Percentiles rank a stretch among this genome's conserved stretches.
Evolutionary conservation across 176 grass and related monocot genomes (phyloP).

Genomic region (Avena sativa): DNA sequence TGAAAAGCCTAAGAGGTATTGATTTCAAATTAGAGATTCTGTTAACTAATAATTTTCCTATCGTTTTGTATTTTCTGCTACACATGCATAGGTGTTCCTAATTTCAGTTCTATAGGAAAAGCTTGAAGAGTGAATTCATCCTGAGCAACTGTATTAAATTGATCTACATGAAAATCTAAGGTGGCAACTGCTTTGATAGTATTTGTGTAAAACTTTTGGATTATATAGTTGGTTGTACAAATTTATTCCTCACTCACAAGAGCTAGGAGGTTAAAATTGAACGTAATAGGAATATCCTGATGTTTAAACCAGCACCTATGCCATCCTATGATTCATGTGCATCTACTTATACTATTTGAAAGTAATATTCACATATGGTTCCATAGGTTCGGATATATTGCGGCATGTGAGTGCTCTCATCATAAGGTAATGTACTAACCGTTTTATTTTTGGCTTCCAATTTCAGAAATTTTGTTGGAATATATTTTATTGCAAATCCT

Average conservation of each 20-base stretch:
- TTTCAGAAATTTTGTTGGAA: neutral
- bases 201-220: no score
- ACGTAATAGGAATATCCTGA: no score
- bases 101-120: neutral
- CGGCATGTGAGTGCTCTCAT: neutral
- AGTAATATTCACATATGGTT: neutral
- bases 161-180: neutral
- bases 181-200: neutral
- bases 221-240: no score
- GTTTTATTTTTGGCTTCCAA: neutral
- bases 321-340: neutral
- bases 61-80: neutral
- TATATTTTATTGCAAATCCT: neutral
- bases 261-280: no score
- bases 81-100: neutral
- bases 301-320: no score
- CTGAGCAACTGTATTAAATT: neutral
- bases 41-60: no score
- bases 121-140: neutral
- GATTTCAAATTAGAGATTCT: neutral
- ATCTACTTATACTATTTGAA: neutral
- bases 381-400: neutral
- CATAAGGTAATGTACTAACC: neutral
- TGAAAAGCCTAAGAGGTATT: no score
- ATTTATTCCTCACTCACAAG: no score